Base-by-base conservation (phyloP, 2,329 filamentous ascomycete species). In the Fusarium albosuccineum region DNA sequence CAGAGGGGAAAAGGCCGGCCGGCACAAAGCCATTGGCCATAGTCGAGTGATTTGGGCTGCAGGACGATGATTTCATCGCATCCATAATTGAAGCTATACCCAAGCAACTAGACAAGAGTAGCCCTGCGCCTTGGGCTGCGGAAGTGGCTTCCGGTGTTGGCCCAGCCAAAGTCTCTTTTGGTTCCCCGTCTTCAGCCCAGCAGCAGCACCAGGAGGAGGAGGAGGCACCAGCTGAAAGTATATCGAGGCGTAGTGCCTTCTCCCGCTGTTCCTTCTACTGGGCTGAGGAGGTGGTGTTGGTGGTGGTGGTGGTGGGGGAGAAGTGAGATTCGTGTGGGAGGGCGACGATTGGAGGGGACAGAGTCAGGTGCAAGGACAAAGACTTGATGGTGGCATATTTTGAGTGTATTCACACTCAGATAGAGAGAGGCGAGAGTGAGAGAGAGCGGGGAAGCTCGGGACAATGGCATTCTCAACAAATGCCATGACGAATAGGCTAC, bases 391-490 rank as follows among this genome's bases (percentile, higher is more conserved):
- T 22, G 22, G 22, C 22, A 22, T 22, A 22, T 22, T 22, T 22
- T 22, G 22, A 22, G 22, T 22, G 22, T 22, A 22, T 22, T 22
- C 22, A 22, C 22, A 22, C 22, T 22, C 22, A 22, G 3, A 22
- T 1, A 22, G 4, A 22, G 22, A 22, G 22, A 22, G 22, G 14
- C 44, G 27, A 9, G 14, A 22, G 36, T 16, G 22, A 11, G 16
- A 46, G 48, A 41, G 51, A 22, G 60, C 48, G 56, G 49, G n/a
- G 29, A 44, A 29, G 46, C 3, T 22, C 22, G 22, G 22, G 22
- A 22, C 22, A 22, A 67, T 68, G 65, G 56, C 46, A 67, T 62
- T 67, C 36, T 50, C 27, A 42, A 50, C 36, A 65, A 65, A 67
- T 68, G 36, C 65, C 60, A 67, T 67, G 44, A 44, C 36, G 40